These are phyloP conservation scores for Penicillium olsonii DNA, from an alignment of 2,329 filamentous ascomycete species.

Conservation along the genomic window DNA sequence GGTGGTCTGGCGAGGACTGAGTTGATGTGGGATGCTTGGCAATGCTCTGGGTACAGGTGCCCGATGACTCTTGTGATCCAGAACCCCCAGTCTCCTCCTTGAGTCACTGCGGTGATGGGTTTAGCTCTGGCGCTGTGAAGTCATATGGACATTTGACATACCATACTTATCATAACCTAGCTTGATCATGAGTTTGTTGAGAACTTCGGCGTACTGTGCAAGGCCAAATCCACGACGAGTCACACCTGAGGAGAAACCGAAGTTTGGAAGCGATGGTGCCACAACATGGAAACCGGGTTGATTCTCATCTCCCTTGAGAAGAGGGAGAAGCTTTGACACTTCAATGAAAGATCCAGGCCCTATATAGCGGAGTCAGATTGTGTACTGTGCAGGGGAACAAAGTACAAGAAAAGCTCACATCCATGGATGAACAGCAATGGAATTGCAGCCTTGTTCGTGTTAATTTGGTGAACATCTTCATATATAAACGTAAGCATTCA, in stretches of 20 bases:
- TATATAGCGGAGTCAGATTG: slow-evolving; percentile 26
- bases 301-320: slow-evolving; percentile 39
- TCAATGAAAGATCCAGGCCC: slow-evolving; percentile 68
- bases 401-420: slow-evolving; percentile 42
- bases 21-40: slow-evolving; percentile 65
- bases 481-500: not conserved
- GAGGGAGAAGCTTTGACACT: slow-evolving; percentile 43
- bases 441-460: slow-evolving; percentile 55
- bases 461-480: slow-evolving; percentile 58
- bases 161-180: slow-evolving; percentile 66
- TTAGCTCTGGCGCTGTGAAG: not conserved
- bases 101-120: slow-evolving; percentile 35
- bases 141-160: slow-evolving; percentile 9
- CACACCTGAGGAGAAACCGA: slow-evolving; percentile 54
- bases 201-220: slow-evolving; percentile 64
- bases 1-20: slow-evolving; percentile 55
- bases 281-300: slow-evolving; percentile 55
- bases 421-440: slow-evolving; percentile 70
- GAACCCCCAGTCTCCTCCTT: slow-evolving; percentile 72
- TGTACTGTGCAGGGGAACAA: not conserved
- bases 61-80: slow-evolving; percentile 65
- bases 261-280: slow-evolving; percentile 57
- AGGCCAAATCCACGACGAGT: slow-evolving; percentile 54
- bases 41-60: slow-evolving; percentile 58
- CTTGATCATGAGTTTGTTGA: slow-evolving; percentile 68